Conservation (phyloP, 495 filamentous ascomycete species). For the Hypoxylon cercidicola region DNA sequence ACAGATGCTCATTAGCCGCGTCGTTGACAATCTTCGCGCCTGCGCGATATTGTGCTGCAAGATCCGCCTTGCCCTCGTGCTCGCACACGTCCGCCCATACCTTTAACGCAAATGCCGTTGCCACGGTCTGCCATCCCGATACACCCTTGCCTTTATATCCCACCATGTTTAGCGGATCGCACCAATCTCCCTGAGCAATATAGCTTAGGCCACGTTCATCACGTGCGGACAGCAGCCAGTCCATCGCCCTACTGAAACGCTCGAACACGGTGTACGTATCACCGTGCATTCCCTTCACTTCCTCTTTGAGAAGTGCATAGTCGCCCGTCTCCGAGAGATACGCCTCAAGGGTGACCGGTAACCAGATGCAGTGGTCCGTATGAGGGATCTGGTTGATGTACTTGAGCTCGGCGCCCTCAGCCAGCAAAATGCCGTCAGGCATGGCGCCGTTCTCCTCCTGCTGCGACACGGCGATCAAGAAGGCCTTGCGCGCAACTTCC, state of each 20-base stretch:
- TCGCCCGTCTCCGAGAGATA: conserved; percentile 66
- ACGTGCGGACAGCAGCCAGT: conserved; percentile 60
- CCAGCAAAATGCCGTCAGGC: conserved; percentile 65
- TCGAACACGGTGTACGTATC: conserved; percentile 62
- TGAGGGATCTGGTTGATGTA: conserved; percentile 70
- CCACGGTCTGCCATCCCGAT: conserved; percentile 66
- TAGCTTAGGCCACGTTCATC: conserved; percentile 65
- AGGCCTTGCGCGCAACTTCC: conserved; percentile 56
- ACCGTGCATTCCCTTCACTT: conserved; percentile 52
- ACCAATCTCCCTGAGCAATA: conserved; percentile 69
- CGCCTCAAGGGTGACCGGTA: conserved; percentile 62
- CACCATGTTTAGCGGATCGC: conserved; percentile 70
- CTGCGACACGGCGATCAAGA: conserved; percentile 60
- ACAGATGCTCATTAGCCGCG: conserved; percentile 62
- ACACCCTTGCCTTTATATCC: conserved; percentile 66
- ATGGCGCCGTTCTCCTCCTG: conserved; percentile 65
- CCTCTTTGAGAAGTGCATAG: conserved; percentile 59
- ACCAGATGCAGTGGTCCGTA: conserved; percentile 68
- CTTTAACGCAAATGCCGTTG: conserved; percentile 60
- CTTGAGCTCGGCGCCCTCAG: conserved; percentile 65
- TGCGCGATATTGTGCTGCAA: conserved; percentile 55
- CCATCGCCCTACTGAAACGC: conserved; percentile 63
- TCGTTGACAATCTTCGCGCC: conserved; percentile 60
- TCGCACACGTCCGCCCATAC: conserved; percentile 64
- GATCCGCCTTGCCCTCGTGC: conserved; percentile 51